Percentiles rank a stretch among this genome's conserved stretches.
phyloP scores from a whole-genome alignment of 2,329 filamentous ascomycete species.

The Trichoderma breve region DNA sequence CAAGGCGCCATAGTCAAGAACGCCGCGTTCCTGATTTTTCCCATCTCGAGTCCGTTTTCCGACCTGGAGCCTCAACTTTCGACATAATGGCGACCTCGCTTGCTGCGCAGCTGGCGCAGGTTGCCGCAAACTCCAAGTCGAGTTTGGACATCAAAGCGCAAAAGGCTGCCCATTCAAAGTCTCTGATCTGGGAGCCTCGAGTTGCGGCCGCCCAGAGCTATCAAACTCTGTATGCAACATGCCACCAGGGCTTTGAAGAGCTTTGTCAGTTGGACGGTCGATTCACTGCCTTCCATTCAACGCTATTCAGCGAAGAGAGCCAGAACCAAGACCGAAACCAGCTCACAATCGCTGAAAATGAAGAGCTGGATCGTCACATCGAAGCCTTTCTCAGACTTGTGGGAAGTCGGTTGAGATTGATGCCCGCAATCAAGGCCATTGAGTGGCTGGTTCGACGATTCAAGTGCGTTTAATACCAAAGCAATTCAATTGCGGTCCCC shows the following conservation, averaged over 20 bases:
- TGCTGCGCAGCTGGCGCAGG: conserved; percentile 88
- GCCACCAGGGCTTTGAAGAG: conserved; percentile 85
- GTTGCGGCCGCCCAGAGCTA: conserved; percentile 86
- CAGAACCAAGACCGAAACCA: conserved; percentile 82
- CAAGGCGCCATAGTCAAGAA: conserved; percentile 25
- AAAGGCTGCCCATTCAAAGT: conserved; percentile 88
- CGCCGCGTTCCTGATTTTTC: conserved; percentile 25
- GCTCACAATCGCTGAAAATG: conserved; percentile 79
- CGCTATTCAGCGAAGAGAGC: conserved; percentile 91
- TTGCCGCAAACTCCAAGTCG: conserved; percentile 85
- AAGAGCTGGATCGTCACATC: conserved; percentile 72
- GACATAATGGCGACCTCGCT: conserved; percentile 75
- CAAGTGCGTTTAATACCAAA: conserved; percentile 53
- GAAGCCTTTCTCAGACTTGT: conserved; percentile 81
- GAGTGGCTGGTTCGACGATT: conserved; percentile 96
- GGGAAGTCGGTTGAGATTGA: conserved; percentile 73
- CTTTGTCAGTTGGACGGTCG: conserved; percentile 81
- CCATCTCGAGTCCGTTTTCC: not conserved
- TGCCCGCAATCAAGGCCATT: conserved; percentile 83
- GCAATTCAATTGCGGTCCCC: not conserved
- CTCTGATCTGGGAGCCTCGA: conserved; percentile 85
- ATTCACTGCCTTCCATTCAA: conserved; percentile 71
- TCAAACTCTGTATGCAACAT: conserved; percentile 83
- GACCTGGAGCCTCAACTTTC: conserved; percentile 25
- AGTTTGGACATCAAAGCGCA: conserved; percentile 91